phyloP scores from a whole-genome alignment of 2,329 filamentous ascomycete species.

The Verticillium zaregamsianum region DNA sequence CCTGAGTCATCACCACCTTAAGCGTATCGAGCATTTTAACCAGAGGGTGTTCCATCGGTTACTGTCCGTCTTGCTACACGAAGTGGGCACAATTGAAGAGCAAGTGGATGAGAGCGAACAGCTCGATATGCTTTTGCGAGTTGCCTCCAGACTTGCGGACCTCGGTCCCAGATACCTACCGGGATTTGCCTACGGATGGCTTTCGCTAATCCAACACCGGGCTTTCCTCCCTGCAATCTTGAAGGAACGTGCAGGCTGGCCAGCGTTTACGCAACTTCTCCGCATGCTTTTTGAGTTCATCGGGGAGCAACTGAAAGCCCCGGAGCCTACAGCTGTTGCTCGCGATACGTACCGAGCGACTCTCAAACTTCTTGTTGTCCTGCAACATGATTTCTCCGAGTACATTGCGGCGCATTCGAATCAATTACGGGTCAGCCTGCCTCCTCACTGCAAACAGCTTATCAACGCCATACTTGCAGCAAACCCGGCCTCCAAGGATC shows the following conservation, averaged over 20 bases:
- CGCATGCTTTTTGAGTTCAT: conserved; percentile 69
- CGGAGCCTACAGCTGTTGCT: conserved; percentile 62
- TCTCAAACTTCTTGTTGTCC: conserved; percentile 74
- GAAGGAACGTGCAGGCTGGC: conserved; percentile 69
- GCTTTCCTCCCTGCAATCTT: conserved; percentile 76
- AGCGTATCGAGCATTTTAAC: conserved; percentile 76
- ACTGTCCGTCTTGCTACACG: conserved; percentile 76
- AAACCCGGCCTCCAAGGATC: conserved; percentile 50
- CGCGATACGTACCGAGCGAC: conserved; percentile 84
- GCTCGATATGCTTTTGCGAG: conserved; percentile 64
- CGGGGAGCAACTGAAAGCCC: conserved; percentile 72
- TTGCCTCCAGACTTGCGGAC: conserved; percentile 67
- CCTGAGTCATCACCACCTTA: conserved; percentile 79
- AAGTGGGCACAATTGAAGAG: conserved; percentile 58
- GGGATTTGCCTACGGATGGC: conserved; percentile 81
- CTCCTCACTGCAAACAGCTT: conserved; percentile 79
- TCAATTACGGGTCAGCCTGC: conserved; percentile 74
- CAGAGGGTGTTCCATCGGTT: conserved; percentile 89
- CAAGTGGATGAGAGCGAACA: conserved; percentile 58
- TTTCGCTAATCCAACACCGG: conserved; percentile 77
- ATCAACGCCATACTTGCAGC: conserved; percentile 85
- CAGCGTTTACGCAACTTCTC: conserved; percentile 67
- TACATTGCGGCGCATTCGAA: conserved; percentile 87
- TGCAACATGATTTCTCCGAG: conserved; percentile 93
- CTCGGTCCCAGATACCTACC: conserved; percentile 76